Percentiles rank a stretch among this genome's conserved stretches.
Evolutionary conservation across 352 stramenopile species (phyloP).

Genomic region (Globisporangium polare): DNA sequence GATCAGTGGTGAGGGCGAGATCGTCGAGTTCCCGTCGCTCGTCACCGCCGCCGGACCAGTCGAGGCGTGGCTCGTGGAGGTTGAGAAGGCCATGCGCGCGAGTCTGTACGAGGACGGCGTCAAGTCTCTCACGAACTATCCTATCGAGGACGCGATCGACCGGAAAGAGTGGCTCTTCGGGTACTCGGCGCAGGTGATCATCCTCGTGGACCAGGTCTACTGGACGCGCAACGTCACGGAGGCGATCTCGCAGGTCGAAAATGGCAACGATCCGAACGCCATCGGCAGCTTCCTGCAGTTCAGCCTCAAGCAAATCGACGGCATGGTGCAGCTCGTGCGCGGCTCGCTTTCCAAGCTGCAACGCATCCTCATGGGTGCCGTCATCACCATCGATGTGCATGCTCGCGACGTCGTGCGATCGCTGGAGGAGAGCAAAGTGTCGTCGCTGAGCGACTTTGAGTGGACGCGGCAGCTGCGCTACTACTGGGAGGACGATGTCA

Average conservation of each 20-base stretch:
- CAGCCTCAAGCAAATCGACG: conserved; percentile 90
- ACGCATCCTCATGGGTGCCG: conserved; percentile 85
- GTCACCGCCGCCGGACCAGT: conserved; percentile 84
- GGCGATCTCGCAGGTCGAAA: conserved; percentile 75
- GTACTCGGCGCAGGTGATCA: conserved; percentile 84
- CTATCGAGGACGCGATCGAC: conserved; percentile 85
- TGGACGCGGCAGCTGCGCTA: conserved; percentile 90
- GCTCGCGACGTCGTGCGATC: conserved; percentile 87
- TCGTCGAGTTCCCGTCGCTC: conserved; percentile 68
- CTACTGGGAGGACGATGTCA: conserved; percentile 85
- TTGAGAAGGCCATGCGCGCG: conserved; percentile 86
- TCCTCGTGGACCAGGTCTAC: conserved; percentile 91
- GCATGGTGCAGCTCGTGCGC: conserved; percentile 89
- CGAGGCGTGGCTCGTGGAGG: conserved; percentile 83
- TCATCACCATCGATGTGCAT: conserved; percentile 92
- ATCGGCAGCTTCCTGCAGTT: conserved; percentile 86
- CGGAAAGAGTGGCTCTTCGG: conserved; percentile 88
- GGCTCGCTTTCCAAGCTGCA: conserved; percentile 83
- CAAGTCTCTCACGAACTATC: conserved; percentile 82
- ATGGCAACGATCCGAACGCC: conserved; percentile 53
- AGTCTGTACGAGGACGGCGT: conserved; percentile 87
- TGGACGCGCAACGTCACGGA: conserved; percentile 89
- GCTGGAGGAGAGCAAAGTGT: conserved; percentile 75
- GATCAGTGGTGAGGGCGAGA: conserved; percentile 84
- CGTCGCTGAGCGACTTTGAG: conserved; percentile 85